Evolutionary conservation across 2,329 filamentous ascomycete species (phyloP).

Genomic region (Dothistroma pini): DNA sequence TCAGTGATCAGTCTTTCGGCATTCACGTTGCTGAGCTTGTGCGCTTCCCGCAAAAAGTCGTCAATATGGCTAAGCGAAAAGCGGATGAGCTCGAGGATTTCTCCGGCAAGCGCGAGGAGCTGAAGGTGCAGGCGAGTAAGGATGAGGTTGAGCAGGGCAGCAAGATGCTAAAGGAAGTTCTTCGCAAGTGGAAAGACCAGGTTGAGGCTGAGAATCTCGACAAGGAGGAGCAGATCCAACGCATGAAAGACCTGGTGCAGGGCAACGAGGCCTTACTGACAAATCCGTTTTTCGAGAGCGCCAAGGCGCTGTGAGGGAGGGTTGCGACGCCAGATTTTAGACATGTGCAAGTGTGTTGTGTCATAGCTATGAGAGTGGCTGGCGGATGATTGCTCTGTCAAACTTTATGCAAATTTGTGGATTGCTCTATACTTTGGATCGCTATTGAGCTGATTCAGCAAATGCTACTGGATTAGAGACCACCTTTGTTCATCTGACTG

Average conservation of each 20-base stretch:
- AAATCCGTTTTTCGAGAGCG: slow-evolving; percentile 65
- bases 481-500: no score
- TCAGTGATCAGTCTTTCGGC: slow-evolving; percentile 96
- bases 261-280: slow-evolving; percentile 62
- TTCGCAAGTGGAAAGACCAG: slow-evolving; percentile 78
- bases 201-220: slow-evolving; percentile 55
- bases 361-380: background rate
- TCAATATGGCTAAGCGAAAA: slow-evolving; percentile 99
- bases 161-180: slow-evolving; percentile 73
- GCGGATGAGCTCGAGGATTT: slow-evolving; percentile 98
- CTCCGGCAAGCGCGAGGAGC: slow-evolving; percentile 63
- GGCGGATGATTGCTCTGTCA: background rate
- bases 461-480: no score
- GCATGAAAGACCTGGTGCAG: slow-evolving; percentile 75
- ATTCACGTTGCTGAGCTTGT: slow-evolving; percentile 98
- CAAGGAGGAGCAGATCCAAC: slow-evolving; percentile 71
- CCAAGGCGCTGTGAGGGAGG: slow-evolving; percentile 44
- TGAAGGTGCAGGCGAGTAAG: slow-evolving; percentile 62
- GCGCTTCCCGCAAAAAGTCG: slow-evolving; percentile 92
- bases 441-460: no score
- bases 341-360: background rate
- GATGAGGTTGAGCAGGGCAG: slow-evolving; percentile 89
- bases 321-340: background rate
- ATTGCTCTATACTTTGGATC: no score
- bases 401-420: background rate